Evolutionary conservation across 306 rosid genomes (phyloP).

Genomic region (Dryas drummondii): DNA sequence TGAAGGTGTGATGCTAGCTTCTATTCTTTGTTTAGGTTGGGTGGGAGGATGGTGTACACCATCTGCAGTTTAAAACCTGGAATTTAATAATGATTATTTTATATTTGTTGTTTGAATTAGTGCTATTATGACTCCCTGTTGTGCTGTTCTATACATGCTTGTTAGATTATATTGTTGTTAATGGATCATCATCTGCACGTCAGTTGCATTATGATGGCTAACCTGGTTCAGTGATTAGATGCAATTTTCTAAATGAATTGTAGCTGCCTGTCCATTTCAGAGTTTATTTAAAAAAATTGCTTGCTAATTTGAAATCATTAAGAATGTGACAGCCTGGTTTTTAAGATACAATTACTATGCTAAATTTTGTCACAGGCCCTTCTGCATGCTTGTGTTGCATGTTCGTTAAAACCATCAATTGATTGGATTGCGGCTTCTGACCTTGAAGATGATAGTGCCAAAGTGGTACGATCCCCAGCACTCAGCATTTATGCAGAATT

Average conservation of each 20-base stretch:
- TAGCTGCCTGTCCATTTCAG: background rate
- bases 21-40: constrained; percentile 19
- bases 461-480: constrained; percentile 50
- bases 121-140: background rate
- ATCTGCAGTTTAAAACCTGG: background rate
- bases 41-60: background rate
- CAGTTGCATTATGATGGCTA: background rate
- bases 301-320: background rate
- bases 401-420: constrained; percentile 81
- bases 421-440: constrained; percentile 99
- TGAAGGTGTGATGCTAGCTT: constrained; percentile 60
- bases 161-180: background rate
- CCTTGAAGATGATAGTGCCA: constrained; percentile 88
- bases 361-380: constrained; percentile 65
- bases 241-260: background rate
- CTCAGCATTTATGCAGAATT: constrained; percentile 27
- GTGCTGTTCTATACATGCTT: background rate
- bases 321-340: constrained; percentile 6
- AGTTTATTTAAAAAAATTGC: background rate
- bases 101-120: background rate
- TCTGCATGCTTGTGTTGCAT: constrained; percentile 89
- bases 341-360: constrained; percentile 1
- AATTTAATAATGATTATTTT: background rate
- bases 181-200: background rate
- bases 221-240: background rate